A percentile compares a stretch with the other conserved stretches of the same genome.
Evolutionary conservation across 1,284 basidiomycete species (phyloP).

Genomic region (Heterobasidion occidentale): DNA sequence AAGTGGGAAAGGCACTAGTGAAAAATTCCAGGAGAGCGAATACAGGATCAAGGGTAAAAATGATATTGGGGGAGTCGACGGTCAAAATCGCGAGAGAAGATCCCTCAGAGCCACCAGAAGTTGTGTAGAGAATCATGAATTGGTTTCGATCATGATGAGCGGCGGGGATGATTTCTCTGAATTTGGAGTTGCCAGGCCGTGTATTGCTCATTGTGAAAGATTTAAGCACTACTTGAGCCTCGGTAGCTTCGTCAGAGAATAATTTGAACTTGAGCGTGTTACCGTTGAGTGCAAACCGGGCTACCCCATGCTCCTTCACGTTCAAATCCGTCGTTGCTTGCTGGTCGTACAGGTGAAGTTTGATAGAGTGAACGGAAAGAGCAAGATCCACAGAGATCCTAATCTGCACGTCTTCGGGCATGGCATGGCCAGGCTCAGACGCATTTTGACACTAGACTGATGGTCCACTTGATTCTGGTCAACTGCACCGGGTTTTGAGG

Average conservation of each 20-base stretch:
- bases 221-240: slow-evolving; percentile 83
- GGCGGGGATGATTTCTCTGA: slow-evolving; percentile 93
- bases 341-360: slow-evolving; percentile 87
- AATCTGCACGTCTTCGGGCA: slow-evolving; percentile 13
- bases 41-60: slow-evolving; percentile 91
- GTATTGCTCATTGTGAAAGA: slow-evolving; percentile 93
- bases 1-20: slow-evolving; percentile 46
- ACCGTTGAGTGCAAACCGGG: slow-evolving; percentile 78
- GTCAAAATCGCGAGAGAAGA: slow-evolving; percentile 78
- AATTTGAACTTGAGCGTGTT: slow-evolving; percentile 80
- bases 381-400: slow-evolving; percentile 75
- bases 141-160: slow-evolving; percentile 88
- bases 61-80: slow-evolving; percentile 89
- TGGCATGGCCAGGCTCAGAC: slow-evolving; percentile 41
- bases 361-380: slow-evolving; percentile 70
- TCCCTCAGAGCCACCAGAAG: slow-evolving; percentile 49
- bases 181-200: slow-evolving; percentile 74
- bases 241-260: slow-evolving; percentile 77
- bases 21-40: slow-evolving; percentile 88
- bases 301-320: slow-evolving; percentile 78
- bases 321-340: slow-evolving; percentile 52
- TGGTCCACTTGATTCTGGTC: not conserved
- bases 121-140: slow-evolving; percentile 90
- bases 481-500: not conserved
- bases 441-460: slow-evolving; percentile 27